Evolutionary conservation across 176 grass and related monocot genomes (phyloP).

Genomic region (Bolboschoenus planiculmis): DNA sequence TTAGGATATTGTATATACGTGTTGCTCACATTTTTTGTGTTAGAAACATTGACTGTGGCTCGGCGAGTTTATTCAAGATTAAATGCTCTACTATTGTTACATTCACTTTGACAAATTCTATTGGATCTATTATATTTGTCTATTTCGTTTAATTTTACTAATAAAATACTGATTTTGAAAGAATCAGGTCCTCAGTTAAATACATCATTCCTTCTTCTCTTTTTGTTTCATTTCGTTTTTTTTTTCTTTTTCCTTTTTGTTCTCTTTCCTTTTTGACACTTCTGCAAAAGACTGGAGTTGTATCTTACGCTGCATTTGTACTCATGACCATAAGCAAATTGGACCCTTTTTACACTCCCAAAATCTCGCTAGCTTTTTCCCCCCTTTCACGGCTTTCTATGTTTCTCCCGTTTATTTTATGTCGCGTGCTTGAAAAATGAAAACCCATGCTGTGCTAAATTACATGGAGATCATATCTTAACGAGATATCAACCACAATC

Average conservation of each 20-base stretch:
- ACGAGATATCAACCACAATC: not conserved
- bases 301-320: too few species aligned
- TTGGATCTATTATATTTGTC: too few species aligned
- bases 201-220: not conserved
- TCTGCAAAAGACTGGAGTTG: not conserved
- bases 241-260: not conserved
- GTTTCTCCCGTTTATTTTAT: not conserved
- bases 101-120: not conserved
- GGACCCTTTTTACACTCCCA: not conserved
- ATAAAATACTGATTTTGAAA: too few species aligned
- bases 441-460: not conserved
- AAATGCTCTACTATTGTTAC: not conserved
- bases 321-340: not conserved
- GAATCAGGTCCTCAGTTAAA: too few species aligned
- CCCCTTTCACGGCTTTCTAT: not conserved
- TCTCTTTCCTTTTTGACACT: not conserved
- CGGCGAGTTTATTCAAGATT: not conserved
- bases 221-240: not conserved
- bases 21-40: too few species aligned
- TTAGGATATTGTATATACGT: too few species aligned
- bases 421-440: not conserved
- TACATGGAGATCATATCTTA: not conserved
- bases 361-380: not conserved
- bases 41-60: too few species aligned
- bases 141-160: too few species aligned